Base-by-base conservation (phyloP, 106 monocot genomes). In the Dioscorea alata region DNA sequence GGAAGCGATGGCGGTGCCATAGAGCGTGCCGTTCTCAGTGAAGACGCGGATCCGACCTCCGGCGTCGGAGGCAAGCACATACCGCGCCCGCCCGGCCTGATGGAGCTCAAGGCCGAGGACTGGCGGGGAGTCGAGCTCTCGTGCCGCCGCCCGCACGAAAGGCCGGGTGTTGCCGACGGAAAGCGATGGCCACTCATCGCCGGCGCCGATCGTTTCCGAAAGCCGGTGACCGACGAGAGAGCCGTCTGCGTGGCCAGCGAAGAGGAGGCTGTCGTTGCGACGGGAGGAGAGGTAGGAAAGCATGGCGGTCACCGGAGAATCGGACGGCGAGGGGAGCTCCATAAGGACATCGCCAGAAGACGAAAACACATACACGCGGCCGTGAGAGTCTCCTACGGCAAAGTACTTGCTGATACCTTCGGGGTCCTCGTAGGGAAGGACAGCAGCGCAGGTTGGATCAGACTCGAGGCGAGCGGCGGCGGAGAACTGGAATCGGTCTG, bases 371-470 rank as follows among this genome's bases (percentile, higher is more conserved):
- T 74, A 77, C 15, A 80, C 75, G 24, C 63, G 35, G 33, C 97
- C 97, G 21, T 33, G 60, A 33, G 81, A 64, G 73, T 89, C 97
- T 16, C 89, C 97, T 16, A 92, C 73, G 58, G 84, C 92, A 71
- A 97, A 82, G 84, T 92, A 97, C 80, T 84, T 89, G 62, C 70
- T 78, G 31, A 76, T 57, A 42, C 92, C 92, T 16, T 79, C 84
- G 51, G 49, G 60, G 57, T 92, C 96, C 60, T 72, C 82, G 67
- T 84, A 86, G 2, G 88, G 91, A 15, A 97, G 89, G 16, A 79
- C 59, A 15, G 64, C 61, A 49, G 86, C 84, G 49, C 71, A 65
- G 13, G 86, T 59, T 32, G 89, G 72, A 8, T 60, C 59, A 52
- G 84, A 64, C 16, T 73, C 73, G 31, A 96, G 84, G 66, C 81